These are phyloP conservation scores for Salix purpurea DNA, from an alignment of 345 rosid species.

Conservation along the genomic window DNA sequence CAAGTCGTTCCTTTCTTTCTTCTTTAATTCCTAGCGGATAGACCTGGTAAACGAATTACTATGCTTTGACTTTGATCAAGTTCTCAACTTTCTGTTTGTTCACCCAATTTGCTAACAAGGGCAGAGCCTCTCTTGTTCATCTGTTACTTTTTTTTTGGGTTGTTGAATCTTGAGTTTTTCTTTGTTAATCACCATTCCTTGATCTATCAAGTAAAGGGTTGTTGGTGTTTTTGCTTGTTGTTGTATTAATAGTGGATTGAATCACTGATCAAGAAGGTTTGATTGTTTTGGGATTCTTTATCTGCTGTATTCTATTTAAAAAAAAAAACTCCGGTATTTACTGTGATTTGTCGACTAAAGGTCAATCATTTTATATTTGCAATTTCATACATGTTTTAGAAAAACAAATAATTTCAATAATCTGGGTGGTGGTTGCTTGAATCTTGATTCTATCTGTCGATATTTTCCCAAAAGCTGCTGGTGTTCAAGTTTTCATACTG, in stretches of 20 bases:
- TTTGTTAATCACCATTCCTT: neutral
- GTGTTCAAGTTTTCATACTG: conserved; percentile 10
- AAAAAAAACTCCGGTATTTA: neutral
- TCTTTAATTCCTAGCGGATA: neutral
- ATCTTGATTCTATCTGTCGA: neutral
- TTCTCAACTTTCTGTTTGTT: neutral
- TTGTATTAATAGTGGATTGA: neutral
- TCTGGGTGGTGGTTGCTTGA: neutral
- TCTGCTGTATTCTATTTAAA: neutral
- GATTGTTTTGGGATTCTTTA: neutral
- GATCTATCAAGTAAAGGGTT: neutral
- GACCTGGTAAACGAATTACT: neutral
- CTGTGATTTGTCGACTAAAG: neutral
- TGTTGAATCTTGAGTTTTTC: neutral
- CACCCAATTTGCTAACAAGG: neutral
- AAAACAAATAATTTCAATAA: conserved; percentile 1
- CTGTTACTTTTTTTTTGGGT: neutral
- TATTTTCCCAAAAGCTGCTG: neutral
- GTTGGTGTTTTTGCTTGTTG: neutral
- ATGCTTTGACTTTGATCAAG: neutral
- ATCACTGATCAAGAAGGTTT: neutral
- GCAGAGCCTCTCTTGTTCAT: neutral
- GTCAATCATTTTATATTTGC: neutral
- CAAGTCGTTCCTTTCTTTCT: neutral
- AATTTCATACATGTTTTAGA: neutral